A percentile compares a stretch with the other conserved stretches of the same genome.
These are phyloP conservation scores for Isatis tinctoria DNA, from an alignment of 345 rosid genomes.

Conservation along the genomic window DNA sequence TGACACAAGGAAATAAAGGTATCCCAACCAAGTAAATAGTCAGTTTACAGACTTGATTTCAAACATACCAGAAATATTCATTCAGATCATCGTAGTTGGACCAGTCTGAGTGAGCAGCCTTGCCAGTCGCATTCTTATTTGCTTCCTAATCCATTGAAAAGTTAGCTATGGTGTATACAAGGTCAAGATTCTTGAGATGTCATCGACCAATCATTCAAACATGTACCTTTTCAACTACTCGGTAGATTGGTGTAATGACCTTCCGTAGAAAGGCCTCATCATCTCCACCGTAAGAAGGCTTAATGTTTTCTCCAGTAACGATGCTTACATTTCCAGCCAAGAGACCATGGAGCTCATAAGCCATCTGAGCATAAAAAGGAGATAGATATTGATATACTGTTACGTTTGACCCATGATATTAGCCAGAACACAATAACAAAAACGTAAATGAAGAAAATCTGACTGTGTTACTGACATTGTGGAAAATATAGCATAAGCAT, in stretches of 20 bases:
- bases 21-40: constrained; percentile 1
- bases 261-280: constrained; percentile 92
- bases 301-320: constrained; percentile 95
- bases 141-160: constrained; percentile 65
- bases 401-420: not conserved
- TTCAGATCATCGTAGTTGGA: constrained; percentile 98
- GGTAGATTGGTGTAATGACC: constrained; percentile 86
- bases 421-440: not conserved
- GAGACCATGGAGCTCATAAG: constrained; percentile 96
- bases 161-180: constrained; percentile 21
- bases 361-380: constrained; percentile 61
- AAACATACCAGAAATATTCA: constrained; percentile 88
- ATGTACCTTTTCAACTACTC: constrained; percentile 72
- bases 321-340: constrained; percentile 98
- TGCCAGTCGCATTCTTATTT: constrained; percentile 62
- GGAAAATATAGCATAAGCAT: constrained; percentile 93
- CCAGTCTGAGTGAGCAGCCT: constrained; percentile 82
- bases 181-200: not conserved
- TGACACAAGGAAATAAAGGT: not conserved
- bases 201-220: not conserved
- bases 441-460: constrained; percentile 7
- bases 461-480: constrained; percentile 57
- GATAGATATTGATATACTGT: not conserved
- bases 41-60: constrained; percentile 22
- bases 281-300: constrained; percentile 97